Conservation (phyloP, 169 alveolate genomes). For the Cryptosporidium sp. region DNA sequence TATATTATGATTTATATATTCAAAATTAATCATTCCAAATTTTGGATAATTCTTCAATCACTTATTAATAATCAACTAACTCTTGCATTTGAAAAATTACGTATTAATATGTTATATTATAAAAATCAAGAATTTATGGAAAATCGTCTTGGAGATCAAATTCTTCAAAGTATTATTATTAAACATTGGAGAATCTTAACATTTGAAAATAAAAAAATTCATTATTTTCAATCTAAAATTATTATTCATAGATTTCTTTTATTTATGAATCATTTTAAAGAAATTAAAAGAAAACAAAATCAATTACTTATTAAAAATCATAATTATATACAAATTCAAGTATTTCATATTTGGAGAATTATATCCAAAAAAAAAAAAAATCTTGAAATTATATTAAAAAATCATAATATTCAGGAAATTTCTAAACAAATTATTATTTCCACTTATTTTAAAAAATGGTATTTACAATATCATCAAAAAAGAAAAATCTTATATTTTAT, state of each 20-base stretch:
- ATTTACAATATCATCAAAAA: neutral
- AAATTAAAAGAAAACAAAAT: neutral
- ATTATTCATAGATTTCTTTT: neutral
- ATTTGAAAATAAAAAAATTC: neutral
- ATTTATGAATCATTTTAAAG: neutral
- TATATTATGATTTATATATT: neutral
- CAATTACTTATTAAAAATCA: neutral
- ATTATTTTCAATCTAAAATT: neutral
- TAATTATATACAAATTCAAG: neutral
- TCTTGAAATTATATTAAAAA: neutral
- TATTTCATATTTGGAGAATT: slow-evolving; percentile 1
- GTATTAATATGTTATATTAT: neutral
- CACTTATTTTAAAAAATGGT: slow-evolving; percentile 22
- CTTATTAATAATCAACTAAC: neutral
- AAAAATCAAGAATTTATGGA: slow-evolving; percentile 11
- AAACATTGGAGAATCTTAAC: slow-evolving; percentile 15
- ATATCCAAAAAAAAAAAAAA: neutral
- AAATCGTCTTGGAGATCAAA: slow-evolving; percentile 1
- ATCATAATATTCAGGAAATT: neutral
- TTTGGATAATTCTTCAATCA: slow-evolving; percentile 19
- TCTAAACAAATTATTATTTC: neutral
- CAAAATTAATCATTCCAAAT: slow-evolving; percentile 6
- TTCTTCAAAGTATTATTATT: neutral
- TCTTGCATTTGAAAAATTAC: neutral
- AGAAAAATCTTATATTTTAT: neutral